phyloP scores from a whole-genome alignment of 2,329 filamentous ascomycete genomes.

The Coccinonectria pachysandricola region DNA sequence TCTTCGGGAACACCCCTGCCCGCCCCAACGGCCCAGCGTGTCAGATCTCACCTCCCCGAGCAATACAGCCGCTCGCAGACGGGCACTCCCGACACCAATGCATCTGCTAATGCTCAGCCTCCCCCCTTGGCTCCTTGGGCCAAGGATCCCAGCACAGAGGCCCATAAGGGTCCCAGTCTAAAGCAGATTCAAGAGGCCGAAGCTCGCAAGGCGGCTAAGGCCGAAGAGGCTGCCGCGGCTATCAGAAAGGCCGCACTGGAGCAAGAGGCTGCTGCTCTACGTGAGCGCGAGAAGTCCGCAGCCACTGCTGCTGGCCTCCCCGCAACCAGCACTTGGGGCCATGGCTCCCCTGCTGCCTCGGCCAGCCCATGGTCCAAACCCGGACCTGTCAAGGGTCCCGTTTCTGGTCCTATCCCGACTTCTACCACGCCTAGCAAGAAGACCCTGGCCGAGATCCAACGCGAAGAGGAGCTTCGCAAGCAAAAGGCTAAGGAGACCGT shows the following conservation, averaged over 20 bases:
- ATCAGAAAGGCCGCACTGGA: slow-evolving; percentile 69
- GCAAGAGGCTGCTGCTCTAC: slow-evolving; percentile 56
- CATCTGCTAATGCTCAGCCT: slow-evolving; percentile 32
- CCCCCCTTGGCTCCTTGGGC: slow-evolving; percentile 91
- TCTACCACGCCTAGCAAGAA: slow-evolving; percentile 52
- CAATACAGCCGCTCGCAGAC: slow-evolving; percentile 60
- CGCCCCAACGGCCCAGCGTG: slow-evolving; percentile 79
- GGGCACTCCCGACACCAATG: slow-evolving; percentile 57
- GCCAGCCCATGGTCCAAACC: slow-evolving; percentile 61
- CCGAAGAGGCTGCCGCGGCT: slow-evolving; percentile 69
- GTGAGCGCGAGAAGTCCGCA: slow-evolving; percentile 49
- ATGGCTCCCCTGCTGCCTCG: slow-evolving; percentile 59
- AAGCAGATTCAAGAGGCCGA: slow-evolving; percentile 97
- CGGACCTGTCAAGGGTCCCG: slow-evolving; percentile 31
- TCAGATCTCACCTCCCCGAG: slow-evolving; percentile 74
- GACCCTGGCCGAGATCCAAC: slow-evolving; percentile 90
- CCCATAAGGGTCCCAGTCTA: slow-evolving; percentile 76
- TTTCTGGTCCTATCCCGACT: slow-evolving; percentile 13
- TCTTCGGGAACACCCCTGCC: slow-evolving; percentile 74
- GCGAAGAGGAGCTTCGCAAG: slow-evolving; percentile 78
- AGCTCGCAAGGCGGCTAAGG: slow-evolving; percentile 82
- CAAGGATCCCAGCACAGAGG: slow-evolving; percentile 62
- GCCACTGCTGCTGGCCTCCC: slow-evolving; percentile 56
- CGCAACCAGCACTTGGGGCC: slow-evolving; percentile 82
- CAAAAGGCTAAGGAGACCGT: slow-evolving; percentile 51